Evolutionary conservation across 202 grass and related monocot genomes (phyloP).

Genomic region (Hordeum pubiflorum): DNA sequence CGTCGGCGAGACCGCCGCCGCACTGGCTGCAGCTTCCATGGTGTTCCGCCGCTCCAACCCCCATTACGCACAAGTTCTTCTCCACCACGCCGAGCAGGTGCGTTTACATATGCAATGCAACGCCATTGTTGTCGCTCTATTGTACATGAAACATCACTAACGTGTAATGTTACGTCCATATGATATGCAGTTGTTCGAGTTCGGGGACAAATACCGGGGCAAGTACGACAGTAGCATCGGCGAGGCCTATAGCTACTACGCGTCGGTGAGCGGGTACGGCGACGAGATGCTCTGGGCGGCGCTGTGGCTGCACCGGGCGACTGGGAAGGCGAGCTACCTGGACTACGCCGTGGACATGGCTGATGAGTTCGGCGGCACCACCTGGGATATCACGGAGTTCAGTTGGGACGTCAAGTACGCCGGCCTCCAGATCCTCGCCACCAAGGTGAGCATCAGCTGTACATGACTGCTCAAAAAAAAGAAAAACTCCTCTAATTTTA

Average conservation of each 20-base stretch:
- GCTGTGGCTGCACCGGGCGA: no score
- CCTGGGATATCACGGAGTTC: slow-evolving; percentile 80
- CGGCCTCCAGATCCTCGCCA: slow-evolving; percentile 61
- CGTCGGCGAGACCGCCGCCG: slow-evolving; percentile 58
- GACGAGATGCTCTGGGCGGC: neutral
- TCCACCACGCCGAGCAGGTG: slow-evolving; percentile 78
- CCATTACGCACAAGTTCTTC: slow-evolving; percentile 62
- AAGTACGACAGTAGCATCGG: neutral
- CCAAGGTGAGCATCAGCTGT: neutral
- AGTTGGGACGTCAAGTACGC: slow-evolving; percentile 95
- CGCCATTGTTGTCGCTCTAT: neutral
- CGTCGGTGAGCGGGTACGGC: neutral
- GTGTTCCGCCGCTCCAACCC: slow-evolving; percentile 61
- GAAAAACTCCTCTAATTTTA: no score
- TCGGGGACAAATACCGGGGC: neutral
- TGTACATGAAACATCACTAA: neutral
- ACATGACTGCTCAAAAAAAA: no score
- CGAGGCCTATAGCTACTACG: neutral
- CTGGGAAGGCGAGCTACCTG: slow-evolving; percentile 21
- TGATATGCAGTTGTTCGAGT: neutral
- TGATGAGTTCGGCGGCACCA: slow-evolving; percentile 55
- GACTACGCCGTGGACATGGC: slow-evolving; percentile 39
- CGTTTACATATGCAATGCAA: neutral
- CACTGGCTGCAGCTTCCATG: slow-evolving; percentile 57
- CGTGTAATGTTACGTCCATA: neutral